These are phyloP conservation scores for Phragmites australis DNA, from an alignment of 176 grass and related monocot genomes.

Conservation along the genomic window DNA sequence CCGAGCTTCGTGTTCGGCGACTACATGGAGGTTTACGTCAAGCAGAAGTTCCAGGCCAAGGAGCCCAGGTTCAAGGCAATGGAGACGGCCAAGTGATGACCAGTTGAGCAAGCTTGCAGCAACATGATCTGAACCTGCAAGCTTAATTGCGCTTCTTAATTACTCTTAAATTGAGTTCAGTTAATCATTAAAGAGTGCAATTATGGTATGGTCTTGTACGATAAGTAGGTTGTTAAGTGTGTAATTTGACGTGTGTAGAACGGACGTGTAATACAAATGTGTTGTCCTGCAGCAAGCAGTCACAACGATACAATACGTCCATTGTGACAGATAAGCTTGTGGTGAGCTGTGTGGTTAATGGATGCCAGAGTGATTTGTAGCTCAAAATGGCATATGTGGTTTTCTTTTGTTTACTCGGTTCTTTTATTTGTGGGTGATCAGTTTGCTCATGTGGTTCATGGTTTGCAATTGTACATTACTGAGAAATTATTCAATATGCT, in stretches of 20 bases:
- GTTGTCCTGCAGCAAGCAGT: slow-evolving; percentile 35
- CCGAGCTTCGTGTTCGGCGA: slow-evolving; percentile 71
- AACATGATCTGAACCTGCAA: not conserved
- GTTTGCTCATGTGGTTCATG: slow-evolving; percentile 22
- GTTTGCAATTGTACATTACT: slow-evolving; percentile 41
- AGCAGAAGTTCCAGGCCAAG: slow-evolving; percentile 77
- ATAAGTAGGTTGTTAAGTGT: slow-evolving; percentile 34
- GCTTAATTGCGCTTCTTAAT: not conserved
- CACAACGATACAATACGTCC: slow-evolving; percentile 10
- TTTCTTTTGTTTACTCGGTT: not conserved
- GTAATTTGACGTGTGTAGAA: slow-evolving; percentile 30
- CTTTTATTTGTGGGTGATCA: not conserved
- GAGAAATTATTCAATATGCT: slow-evolving; percentile 17
- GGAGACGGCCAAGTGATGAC: not conserved
- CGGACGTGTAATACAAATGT: slow-evolving; percentile 17
- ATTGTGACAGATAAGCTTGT: slow-evolving; percentile 34
- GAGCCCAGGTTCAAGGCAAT: slow-evolving; percentile 59
- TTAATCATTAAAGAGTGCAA: not conserved
- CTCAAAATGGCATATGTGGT: slow-evolving; percentile 31
- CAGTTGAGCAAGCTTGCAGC: not conserved
- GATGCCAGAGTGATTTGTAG: slow-evolving; percentile 46
- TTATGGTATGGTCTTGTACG: slow-evolving; percentile 26
- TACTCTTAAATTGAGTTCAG: not conserved
- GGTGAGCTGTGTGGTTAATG: slow-evolving; percentile 38
- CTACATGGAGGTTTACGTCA: slow-evolving; percentile 86